Percentiles rank a stretch among this genome's conserved stretches.
Evolutionary conservation across 352 stramenopile species (phyloP).

Genomic region (Aphanomyces euteiches): DNA sequence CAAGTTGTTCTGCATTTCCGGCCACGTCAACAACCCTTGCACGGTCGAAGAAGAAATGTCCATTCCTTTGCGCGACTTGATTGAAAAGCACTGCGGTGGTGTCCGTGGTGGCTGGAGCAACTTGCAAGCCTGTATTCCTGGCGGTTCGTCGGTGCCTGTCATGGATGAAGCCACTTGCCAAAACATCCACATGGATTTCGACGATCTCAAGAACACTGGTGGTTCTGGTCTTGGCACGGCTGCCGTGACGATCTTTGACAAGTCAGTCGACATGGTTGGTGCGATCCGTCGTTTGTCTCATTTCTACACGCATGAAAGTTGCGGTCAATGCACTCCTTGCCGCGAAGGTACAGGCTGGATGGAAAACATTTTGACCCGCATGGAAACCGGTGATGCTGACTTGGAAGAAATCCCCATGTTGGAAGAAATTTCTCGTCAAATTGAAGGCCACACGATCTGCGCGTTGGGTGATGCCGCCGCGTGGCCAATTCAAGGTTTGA

Average conservation of each 20-base stretch:
- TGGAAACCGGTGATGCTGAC: constrained; percentile 97
- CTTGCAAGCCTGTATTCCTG: constrained; percentile 97
- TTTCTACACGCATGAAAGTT: constrained; percentile 99
- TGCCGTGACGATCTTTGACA: constrained; percentile 99
- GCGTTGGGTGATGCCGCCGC: constrained; percentile 97
- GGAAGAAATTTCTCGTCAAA: constrained; percentile 98
- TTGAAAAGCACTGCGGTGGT: constrained; percentile 98
- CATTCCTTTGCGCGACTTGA: constrained; percentile 96
- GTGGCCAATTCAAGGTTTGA: constrained; percentile 99
- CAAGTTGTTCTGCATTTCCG: constrained; percentile 99
- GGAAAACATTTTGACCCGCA: constrained; percentile 96
- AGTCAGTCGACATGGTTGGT: constrained; percentile 98
- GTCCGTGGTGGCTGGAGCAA: constrained; percentile 99
- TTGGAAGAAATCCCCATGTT: constrained; percentile 99
- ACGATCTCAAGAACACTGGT: constrained; percentile 94
- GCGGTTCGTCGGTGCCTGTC: constrained; percentile 95
- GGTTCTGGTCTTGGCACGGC: constrained; percentile 96
- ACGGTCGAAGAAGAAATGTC: constrained; percentile 99
- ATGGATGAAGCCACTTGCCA: constrained; percentile 91
- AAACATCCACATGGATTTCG: constrained; percentile 99
- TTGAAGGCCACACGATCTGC: constrained; percentile 99
- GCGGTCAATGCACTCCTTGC: constrained; percentile 99
- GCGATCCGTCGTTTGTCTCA: constrained; percentile 97
- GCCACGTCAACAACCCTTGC: constrained; percentile 99
- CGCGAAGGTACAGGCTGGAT: constrained; percentile 97